phyloP scores from a whole-genome alignment of 1,139 yeast genomes.

The Sugiyamaella grinbergsii region DNA sequence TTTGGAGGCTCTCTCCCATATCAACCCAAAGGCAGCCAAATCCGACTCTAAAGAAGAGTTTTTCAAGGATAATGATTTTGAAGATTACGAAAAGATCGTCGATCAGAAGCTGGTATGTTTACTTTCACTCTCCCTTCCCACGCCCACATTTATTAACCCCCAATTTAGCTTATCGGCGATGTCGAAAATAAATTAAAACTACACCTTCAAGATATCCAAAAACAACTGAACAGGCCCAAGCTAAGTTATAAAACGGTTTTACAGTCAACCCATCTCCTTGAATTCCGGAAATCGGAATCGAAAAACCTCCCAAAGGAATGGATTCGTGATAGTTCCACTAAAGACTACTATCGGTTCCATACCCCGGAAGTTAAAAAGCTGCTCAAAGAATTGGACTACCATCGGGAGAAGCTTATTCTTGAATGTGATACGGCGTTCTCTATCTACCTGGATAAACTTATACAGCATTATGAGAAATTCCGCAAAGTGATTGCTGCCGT shows the following conservation, averaged over 20 bases:
- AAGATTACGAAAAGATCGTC: slow-evolving; percentile 49
- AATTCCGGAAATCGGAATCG: slow-evolving; percentile 63
- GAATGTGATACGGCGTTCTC: slow-evolving; percentile 60
- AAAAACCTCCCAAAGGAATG: slow-evolving; percentile 68
- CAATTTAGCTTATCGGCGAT: slow-evolving; percentile 23
- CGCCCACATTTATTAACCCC: not conserved
- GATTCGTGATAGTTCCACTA: slow-evolving; percentile 74
- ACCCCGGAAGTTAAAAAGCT: slow-evolving; percentile 59
- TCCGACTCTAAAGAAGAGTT: slow-evolving; percentile 50
- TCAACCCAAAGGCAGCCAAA: slow-evolving; percentile 59
- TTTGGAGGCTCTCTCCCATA: slow-evolving; percentile 48
- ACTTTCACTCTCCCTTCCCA: not conserved
- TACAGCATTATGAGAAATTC: slow-evolving; percentile 52
- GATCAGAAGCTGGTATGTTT: slow-evolving; percentile 32
- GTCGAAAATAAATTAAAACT: slow-evolving; percentile 49
- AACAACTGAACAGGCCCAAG: slow-evolving; percentile 57
- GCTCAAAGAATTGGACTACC: slow-evolving; percentile 59
- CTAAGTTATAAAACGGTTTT: slow-evolving; percentile 61
- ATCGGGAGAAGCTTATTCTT: slow-evolving; percentile 58
- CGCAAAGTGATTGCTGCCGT: slow-evolving; percentile 54
- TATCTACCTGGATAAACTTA: slow-evolving; percentile 52
- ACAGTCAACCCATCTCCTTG: slow-evolving; percentile 60
- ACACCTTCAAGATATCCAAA: slow-evolving; percentile 54
- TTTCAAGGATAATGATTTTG: slow-evolving; percentile 33
- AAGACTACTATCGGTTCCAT: slow-evolving; percentile 69